Evolutionary conservation across 106 monocot species (phyloP).

Genomic region (Dendrobium nobile): DNA sequence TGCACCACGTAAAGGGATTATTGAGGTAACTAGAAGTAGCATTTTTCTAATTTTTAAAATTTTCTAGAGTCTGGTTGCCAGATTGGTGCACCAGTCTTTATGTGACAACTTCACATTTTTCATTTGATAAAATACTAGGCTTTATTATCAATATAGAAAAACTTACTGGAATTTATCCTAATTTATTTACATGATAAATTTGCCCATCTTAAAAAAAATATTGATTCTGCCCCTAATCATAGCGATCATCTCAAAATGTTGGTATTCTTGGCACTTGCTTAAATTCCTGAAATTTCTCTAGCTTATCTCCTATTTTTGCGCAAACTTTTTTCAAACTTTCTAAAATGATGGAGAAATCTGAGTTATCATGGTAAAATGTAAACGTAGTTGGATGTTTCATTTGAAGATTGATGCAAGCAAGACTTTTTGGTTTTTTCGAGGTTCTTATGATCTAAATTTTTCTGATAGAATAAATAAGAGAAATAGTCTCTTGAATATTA

Average conservation of each 20-base stretch:
- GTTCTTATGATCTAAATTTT: too few species aligned
- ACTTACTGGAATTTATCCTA: not conserved
- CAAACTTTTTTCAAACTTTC: not conserved
- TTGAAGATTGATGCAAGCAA: not conserved
- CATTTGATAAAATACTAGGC: not conserved
- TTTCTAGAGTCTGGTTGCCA: not conserved
- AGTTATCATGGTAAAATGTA: not conserved
- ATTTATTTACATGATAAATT: not conserved
- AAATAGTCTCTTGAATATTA: not conserved
- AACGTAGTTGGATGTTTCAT: not conserved
- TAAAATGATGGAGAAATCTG: not conserved
- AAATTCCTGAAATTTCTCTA: not conserved
- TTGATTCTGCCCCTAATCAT: too few species aligned
- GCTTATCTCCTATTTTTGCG: not conserved
- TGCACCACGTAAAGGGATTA: constrained; percentile 83
- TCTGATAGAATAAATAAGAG: not conserved
- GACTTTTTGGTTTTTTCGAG: too few species aligned
- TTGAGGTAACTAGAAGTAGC: constrained; percentile 63
- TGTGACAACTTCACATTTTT: not conserved
- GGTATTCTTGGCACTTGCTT: not conserved
- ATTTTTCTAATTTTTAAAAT: not conserved
- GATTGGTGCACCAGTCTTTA: not conserved
- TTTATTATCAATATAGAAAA: not conserved
- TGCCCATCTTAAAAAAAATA: too few species aligned
- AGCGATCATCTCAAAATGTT: not conserved